Conservation (phyloP, 768 basidiomycete species). For the Pleurotus eryngii region DNA sequence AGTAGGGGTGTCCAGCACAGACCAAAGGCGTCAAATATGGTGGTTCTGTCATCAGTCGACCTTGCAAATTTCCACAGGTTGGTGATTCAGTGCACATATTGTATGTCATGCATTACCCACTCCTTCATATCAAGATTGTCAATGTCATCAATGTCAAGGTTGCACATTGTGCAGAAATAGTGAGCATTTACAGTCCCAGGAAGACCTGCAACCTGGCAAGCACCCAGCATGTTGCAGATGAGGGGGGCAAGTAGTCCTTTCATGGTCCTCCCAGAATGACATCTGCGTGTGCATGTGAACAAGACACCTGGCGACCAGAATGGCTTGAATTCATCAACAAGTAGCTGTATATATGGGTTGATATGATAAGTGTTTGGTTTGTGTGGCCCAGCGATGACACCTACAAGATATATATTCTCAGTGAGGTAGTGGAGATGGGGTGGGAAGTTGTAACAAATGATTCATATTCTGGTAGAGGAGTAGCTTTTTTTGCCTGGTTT, state of each 20-base stretch:
- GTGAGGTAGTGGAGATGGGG: neutral
- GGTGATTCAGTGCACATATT: slow-evolving; percentile 13
- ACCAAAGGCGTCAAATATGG: slow-evolving; percentile 17
- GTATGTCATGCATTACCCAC: slow-evolving; percentile 12
- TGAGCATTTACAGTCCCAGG: slow-evolving; percentile 4
- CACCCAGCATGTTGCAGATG: slow-evolving; percentile 3
- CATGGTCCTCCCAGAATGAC: neutral
- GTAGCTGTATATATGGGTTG: neutral
- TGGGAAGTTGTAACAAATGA: slow-evolving; percentile 4
- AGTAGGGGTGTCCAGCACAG: slow-evolving; percentile 26
- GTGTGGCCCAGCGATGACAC: slow-evolving; percentile 5
- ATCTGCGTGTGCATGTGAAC: neutral
- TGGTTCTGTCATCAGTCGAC: neutral
- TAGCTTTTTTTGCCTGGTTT: neutral
- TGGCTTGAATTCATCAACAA: neutral
- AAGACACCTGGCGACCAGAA: neutral
- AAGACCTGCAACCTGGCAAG: neutral
- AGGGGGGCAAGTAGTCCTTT: neutral
- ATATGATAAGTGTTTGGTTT: neutral
- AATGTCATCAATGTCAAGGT: slow-evolving; percentile 12
- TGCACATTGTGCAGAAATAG: slow-evolving; percentile 21
- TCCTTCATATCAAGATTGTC: slow-evolving; percentile 11
- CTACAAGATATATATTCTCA: slow-evolving; percentile 3
- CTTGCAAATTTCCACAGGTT: slow-evolving; percentile 15
- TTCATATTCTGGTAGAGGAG: neutral